These are phyloP conservation scores for Verticillium nubilum DNA, from an alignment of 2,329 filamentous ascomycete species.

Conservation along the genomic window DNA sequence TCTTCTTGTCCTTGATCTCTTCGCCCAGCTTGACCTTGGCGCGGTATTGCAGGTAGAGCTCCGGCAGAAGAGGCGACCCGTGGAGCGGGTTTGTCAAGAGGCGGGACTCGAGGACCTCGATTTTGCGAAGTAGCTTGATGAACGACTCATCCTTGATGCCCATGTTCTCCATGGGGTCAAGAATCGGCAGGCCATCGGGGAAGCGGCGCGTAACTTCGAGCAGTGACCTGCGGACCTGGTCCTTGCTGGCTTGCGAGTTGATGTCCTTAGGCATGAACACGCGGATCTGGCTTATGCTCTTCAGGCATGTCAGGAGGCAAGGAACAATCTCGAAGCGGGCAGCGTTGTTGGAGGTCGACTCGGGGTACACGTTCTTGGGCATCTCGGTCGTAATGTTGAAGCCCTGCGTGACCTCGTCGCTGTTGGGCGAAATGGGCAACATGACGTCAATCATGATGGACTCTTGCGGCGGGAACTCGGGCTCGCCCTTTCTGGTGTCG, in stretches of 20 bases:
- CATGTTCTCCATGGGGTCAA: slow-evolving; percentile 97
- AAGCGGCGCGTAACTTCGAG: slow-evolving; percentile 82
- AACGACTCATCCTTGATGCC: slow-evolving; percentile 86
- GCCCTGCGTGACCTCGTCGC: slow-evolving; percentile 36
- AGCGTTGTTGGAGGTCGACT: slow-evolving; percentile 53
- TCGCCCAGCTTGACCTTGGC: slow-evolving; percentile 70
- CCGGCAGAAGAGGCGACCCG: slow-evolving; percentile 76
- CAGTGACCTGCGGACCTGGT: slow-evolving; percentile 63
- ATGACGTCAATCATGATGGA: slow-evolving; percentile 80
- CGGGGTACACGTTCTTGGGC: slow-evolving; percentile 59
- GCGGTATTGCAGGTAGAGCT: slow-evolving; percentile 82
- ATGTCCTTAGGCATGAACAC: slow-evolving; percentile 79
- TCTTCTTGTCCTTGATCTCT: slow-evolving; percentile 84
- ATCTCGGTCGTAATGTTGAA: slow-evolving; percentile 39
- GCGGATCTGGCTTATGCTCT: slow-evolving; percentile 76
- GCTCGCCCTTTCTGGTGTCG: slow-evolving; percentile 58
- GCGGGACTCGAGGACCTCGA: slow-evolving; percentile 90
- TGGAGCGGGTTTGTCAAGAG: slow-evolving; percentile 87
- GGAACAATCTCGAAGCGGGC: slow-evolving; percentile 78
- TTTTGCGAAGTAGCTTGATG: slow-evolving; percentile 90
- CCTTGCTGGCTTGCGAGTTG: slow-evolving; percentile 57
- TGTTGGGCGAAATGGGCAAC: slow-evolving; percentile 51
- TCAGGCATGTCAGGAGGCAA: slow-evolving; percentile 78
- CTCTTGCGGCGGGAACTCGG: slow-evolving; percentile 69
- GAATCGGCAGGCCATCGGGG: slow-evolving; percentile 80